Base-by-base conservation (phyloP, 306 rosid species). In the Ochetophila trinervis region DNA sequence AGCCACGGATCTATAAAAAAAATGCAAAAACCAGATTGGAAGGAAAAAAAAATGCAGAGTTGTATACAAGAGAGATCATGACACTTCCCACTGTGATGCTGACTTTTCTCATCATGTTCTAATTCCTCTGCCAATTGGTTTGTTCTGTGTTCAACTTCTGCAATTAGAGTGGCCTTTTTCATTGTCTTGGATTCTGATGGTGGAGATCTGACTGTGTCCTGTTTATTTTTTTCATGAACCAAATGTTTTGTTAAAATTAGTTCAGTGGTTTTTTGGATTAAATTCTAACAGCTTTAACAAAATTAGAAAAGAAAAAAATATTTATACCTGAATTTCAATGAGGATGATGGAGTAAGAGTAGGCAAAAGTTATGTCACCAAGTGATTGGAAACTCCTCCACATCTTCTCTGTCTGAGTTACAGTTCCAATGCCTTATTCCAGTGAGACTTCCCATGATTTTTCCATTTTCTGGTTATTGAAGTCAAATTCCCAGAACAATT, bases 301-400 rank as follows among this genome's bases (percentile, higher is more conserved):
- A 57, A 60, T 36, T 10, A 60, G 36, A 56, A 56, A 65, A n/a
- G n/a, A n/a, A 27, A 27, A 4, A 27, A 1, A 27, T 27, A 27
- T 27, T 2, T 23, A 18, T 69, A 86, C 97, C 91, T 91, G 96
- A 80, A 91, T 91, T 86, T 91, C 96, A 8, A 91, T 79, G 18
- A 88, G 91, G 80, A 88, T 83, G 69, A 84, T 62, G 14, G 97
- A 91, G 84, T 84, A 91, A 14, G 96, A 91, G 76, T 84, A 88
- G 10, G 97, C 97, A 73, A 91, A 91, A 69, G 97, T 94, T 32
- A 88, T 83, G 80, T 88, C 80, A 37, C 97, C 96, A 67, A 88
- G 86, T 64, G 97, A 91, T 83, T 84, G 89, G 73, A 86, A 86
- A 73, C 83, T 86, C 66, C 85, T 78, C 96, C 97, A 88, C 22